Evolutionary conservation across 2,329 filamentous ascomycete species (phyloP), one percentile per base, ranked within the genome.

Genomic region (Ampelomyces quisqualis): DNA sequence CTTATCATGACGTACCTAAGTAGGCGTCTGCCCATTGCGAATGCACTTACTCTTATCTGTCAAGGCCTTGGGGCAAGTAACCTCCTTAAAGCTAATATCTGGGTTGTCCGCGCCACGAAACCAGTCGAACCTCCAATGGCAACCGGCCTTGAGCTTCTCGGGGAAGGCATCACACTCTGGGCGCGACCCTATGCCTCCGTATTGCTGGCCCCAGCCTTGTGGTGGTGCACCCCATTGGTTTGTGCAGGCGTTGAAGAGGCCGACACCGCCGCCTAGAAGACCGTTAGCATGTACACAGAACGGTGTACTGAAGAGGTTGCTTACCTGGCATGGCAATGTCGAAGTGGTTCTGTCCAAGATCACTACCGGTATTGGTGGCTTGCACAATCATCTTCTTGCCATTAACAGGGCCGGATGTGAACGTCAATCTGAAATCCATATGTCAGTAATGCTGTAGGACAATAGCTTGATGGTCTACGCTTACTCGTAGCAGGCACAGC

Each of bases 301-400:
- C n/a, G 6, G 9, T 28, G 26, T 28, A 14, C 15, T 6, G n/a
- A 10, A 14, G n/a, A 8, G 15, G 7, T 28, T 11, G 13, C 26
- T 13, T 28, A 28, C 26, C 65, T 3, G 65, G 64, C 52, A 68
- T 68, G n/a, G 65, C 64, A 8, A 68, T 32, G 38, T 67, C 64
- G 49, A 68, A 68, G 47, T 67, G 62, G 46, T 67, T 67, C 15
- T 60, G 34, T 13, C 62, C 64, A 5, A 68, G 60, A 21, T 68
- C 65, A 15, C 58, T 54, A 8, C 61, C 81, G 1, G 81, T 85
- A 66, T 84, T 84, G 34, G 79, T 82, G 4, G 78, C 76, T 60
- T 85, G 81, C 4, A 85, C 79, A 38, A 84, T 68, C 76, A 84
- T 78, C 49, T 74, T 76, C 69, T 84, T 81, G 45, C 81, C 81